phyloP scores from a whole-genome alignment of 495 filamentous ascomycete genomes.

The Tetracladium setigerum region DNA sequence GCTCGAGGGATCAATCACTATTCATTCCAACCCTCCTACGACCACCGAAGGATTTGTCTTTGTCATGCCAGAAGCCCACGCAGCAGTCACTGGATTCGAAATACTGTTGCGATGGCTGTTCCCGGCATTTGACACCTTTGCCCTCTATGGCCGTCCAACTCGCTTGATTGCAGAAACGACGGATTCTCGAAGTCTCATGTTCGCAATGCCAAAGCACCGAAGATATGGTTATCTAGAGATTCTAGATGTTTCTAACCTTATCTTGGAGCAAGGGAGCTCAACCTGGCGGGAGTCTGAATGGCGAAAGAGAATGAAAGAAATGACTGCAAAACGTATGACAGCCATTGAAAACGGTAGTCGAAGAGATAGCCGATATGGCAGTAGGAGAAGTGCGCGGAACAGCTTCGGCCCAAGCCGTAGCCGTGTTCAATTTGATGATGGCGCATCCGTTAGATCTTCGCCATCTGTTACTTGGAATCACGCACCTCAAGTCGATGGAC shows the following conservation, averaged over 20 bases:
- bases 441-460: slow-evolving; percentile 47
- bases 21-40: slow-evolving; percentile 65
- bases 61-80: slow-evolving; percentile 91
- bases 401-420: slow-evolving; percentile 43
- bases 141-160: slow-evolving; percentile 82
- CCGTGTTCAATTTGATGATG: slow-evolving; percentile 59
- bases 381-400: slow-evolving; percentile 54
- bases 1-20: slow-evolving; percentile 82
- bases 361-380: slow-evolving; percentile 53
- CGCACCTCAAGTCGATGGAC: slow-evolving; percentile 16
- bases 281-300: slow-evolving; percentile 87
- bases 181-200: slow-evolving; percentile 89
- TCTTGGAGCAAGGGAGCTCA: slow-evolving; percentile 67
- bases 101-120: slow-evolving; percentile 95
- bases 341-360: slow-evolving; percentile 35
- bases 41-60: slow-evolving; percentile 90
- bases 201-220: slow-evolving; percentile 86
- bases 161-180: slow-evolving; percentile 80
- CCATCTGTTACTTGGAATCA: slow-evolving; percentile 40
- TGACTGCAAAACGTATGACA: slow-evolving; percentile 74
- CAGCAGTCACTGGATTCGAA: slow-evolving; percentile 88
- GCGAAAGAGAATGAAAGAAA: slow-evolving; percentile 80
- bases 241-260: slow-evolving; percentile 70
- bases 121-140: slow-evolving; percentile 89
- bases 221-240: slow-evolving; percentile 90